A percentile compares a stretch with the other conserved stretches of the same genome.
Conservation (phyloP, 768 basidiomycete genomes). For the Holtermanniella nyarrowii region DNA sequence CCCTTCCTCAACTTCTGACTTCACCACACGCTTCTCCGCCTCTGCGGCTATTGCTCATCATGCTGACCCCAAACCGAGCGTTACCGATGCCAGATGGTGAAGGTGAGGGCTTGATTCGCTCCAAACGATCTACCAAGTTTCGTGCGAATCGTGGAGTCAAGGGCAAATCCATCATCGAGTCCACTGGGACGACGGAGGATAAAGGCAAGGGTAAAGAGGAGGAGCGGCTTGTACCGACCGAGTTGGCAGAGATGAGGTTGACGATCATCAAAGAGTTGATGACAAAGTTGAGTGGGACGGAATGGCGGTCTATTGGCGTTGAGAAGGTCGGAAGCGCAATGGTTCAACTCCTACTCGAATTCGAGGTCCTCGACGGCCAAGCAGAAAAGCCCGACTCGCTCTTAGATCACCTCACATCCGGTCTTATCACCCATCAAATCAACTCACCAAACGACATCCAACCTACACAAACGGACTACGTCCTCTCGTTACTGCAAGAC, state of each 20-base stretch:
- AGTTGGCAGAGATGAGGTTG: conserved; percentile 52
- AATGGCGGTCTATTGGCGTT: conserved; percentile 38
- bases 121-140: conserved; percentile 73
- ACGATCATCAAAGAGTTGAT: conserved; percentile 46
- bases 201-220: conserved; percentile 27
- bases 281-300: conserved; percentile 20
- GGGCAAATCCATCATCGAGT: conserved; percentile 59
- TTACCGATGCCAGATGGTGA: conserved; percentile 43
- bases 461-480: conserved; percentile 60
- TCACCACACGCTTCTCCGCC: conserved; percentile 89
- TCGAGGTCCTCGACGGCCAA: conserved; percentile 61
- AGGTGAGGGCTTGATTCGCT: conserved; percentile 47
- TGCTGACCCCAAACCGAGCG: conserved; percentile 56
- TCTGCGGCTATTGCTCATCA: conserved; percentile 62
- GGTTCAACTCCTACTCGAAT: conserved; percentile 64
- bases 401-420: conserved; percentile 69
- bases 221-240: conserved; percentile 42
- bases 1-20: conserved; percentile 57
- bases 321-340: conserved; percentile 35
- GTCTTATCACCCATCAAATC: conserved; percentile 60
- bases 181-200: conserved; percentile 33
- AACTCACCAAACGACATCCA: conserved; percentile 31
- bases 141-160: conserved; percentile 69
- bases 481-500: conserved; percentile 71
- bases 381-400: conserved; percentile 57